phyloP scores from a whole-genome alignment of 2,329 filamentous ascomycete genomes.

The Amylocarpus encephaloides region DNA sequence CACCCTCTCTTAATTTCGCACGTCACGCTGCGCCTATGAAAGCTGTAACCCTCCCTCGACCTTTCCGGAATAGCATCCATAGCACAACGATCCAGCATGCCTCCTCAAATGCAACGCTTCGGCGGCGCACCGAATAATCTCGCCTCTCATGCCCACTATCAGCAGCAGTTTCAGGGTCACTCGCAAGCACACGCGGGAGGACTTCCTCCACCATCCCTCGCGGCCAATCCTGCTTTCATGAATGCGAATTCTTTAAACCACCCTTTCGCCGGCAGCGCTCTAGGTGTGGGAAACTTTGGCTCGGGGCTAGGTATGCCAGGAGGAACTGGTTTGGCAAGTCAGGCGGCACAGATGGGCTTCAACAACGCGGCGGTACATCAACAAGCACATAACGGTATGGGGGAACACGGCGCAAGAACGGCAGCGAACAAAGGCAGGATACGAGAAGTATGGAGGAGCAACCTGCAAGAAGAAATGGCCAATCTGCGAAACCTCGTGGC shows the following conservation, averaged over 20 bases:
- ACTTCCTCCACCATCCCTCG: constrained; percentile 51
- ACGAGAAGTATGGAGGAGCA: constrained; percentile 93
- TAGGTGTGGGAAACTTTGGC: constrained; percentile 52
- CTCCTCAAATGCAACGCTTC: constrained; percentile 32
- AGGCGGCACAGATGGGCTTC: constrained; percentile 84
- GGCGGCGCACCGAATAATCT: constrained; percentile 31
- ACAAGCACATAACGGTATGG: constrained; percentile 48
- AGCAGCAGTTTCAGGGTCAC: constrained; percentile 39
- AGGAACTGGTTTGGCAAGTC: constrained; percentile 70
- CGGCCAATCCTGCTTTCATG: constrained; percentile 64
- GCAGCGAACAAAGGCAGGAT: constrained; percentile 69
- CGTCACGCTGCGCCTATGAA: constrained; percentile 31
- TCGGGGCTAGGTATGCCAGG: constrained; percentile 46
- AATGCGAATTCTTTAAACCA: constrained; percentile 62
- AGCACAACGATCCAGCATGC: constrained; percentile 29
- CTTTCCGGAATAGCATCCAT: constrained; percentile 28
- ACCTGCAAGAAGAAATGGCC: constrained; percentile 86
- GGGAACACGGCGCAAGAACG: constrained; percentile 47
- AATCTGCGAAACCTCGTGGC: constrained; percentile 76
- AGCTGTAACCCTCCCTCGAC: constrained; percentile 26
- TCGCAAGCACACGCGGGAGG: constrained; percentile 40
- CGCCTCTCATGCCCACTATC: constrained; percentile 32
- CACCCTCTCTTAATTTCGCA: constrained; percentile 8
- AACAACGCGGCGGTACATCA: constrained; percentile 61
- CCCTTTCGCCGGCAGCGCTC: constrained; percentile 51